These are phyloP conservation scores for Gossypium davidsonii DNA, from an alignment of 441 rosid species.

Conservation along the genomic window DNA sequence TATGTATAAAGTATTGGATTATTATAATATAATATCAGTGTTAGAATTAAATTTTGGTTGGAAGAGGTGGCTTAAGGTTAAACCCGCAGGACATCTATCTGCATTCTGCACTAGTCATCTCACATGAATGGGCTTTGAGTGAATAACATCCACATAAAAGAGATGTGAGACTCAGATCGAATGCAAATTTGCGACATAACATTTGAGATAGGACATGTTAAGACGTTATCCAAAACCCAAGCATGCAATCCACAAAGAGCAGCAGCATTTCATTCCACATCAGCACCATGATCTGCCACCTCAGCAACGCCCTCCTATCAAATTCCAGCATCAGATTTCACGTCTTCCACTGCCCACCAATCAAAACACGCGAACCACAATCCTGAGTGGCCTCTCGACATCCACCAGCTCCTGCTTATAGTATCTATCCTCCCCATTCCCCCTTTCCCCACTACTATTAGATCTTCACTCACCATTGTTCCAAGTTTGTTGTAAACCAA, in stretches of 20 bases:
- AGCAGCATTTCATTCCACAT: conserved; percentile 28
- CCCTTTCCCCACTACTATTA: neutral
- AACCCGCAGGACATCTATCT: too few relatives aligned
- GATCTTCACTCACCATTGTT: neutral
- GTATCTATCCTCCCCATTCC: conserved; percentile 23
- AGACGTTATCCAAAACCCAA: conserved; percentile 21
- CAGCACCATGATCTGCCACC: conserved; percentile 45
- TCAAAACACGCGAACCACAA: conserved; percentile 21
- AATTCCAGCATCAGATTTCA: conserved; percentile 48
- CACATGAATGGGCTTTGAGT: neutral
- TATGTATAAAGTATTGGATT: too few relatives aligned
- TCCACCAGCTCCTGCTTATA: conserved; percentile 56
- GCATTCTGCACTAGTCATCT: too few relatives aligned
- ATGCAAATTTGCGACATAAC: neutral
- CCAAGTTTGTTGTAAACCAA: conserved; percentile 7
- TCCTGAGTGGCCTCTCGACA: conserved; percentile 42
- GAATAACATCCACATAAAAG: conserved; percentile 3
- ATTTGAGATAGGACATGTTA: neutral
- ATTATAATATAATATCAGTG: too few relatives aligned
- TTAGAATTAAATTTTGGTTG: too few relatives aligned
- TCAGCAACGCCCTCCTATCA: conserved; percentile 46
- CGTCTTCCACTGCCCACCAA: conserved; percentile 32
- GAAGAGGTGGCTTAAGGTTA: too few relatives aligned
- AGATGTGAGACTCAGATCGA: neutral
- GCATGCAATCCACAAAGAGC: conserved; percentile 11